phyloP scores from a whole-genome alignment of 1,139 yeast species.

The Suhomyces ambrosiae region DNA sequence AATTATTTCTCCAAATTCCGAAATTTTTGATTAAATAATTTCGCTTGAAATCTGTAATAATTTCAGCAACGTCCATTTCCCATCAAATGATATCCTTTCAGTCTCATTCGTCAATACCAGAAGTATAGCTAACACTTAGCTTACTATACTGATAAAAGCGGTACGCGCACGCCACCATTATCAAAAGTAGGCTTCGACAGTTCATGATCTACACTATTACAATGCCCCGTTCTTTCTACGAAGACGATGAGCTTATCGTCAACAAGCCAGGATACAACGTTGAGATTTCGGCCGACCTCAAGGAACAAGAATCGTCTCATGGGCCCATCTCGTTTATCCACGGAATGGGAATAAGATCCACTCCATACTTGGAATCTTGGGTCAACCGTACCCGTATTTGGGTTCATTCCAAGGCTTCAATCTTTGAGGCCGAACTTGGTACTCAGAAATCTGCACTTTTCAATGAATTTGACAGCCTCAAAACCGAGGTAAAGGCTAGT shows the following conservation, averaged over 20 bases:
- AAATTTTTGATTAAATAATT: too few species aligned
- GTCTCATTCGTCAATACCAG: too few species aligned
- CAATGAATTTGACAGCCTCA: slow-evolving; percentile 40
- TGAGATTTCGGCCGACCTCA: slow-evolving; percentile 37
- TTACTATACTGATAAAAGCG: too few species aligned
- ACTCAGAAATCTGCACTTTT: slow-evolving; percentile 48
- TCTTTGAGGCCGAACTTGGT: slow-evolving; percentile 43
- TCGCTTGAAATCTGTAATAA: too few species aligned
- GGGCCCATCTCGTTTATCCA: slow-evolving; percentile 46
- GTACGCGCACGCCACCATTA: background rate
- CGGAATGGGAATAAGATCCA: slow-evolving; percentile 56
- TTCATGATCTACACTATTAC: slow-evolving; percentile 1
- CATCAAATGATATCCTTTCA: too few species aligned
- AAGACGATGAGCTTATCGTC: slow-evolving; percentile 49
- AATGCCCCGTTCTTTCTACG: slow-evolving; percentile 46
- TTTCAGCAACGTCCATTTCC: too few species aligned
- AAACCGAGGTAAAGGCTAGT: slow-evolving; percentile 25
- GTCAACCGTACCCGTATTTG: slow-evolving; percentile 40
- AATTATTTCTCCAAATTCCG: too few species aligned
- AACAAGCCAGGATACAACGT: slow-evolving; percentile 52
- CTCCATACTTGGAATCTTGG: slow-evolving; percentile 48
- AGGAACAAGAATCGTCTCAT: slow-evolving; percentile 42
- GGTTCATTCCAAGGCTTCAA: slow-evolving; percentile 38
- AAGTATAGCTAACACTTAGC: too few species aligned
- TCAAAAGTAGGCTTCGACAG: background rate